Evolutionary conservation across 148 eudicot genomes (phyloP).

Genomic region (Euryodendron excelsum): DNA sequence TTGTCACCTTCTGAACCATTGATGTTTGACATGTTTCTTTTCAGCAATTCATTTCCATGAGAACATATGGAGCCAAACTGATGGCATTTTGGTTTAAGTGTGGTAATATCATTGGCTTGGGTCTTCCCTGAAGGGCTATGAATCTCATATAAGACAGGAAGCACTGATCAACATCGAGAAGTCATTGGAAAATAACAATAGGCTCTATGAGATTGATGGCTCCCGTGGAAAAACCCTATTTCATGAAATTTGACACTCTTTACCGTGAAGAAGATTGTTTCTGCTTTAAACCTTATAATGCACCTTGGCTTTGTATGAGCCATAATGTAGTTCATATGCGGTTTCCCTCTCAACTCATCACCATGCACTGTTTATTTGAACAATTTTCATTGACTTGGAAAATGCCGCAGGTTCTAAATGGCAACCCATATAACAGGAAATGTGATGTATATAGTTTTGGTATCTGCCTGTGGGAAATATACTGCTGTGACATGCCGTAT

Average conservation of each 20-base stretch:
- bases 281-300: background rate
- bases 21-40: no score
- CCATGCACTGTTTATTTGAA: background rate
- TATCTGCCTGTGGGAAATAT: constrained; percentile 86
- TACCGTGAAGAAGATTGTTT: background rate
- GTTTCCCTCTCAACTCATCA: background rate
- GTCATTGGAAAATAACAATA: no score
- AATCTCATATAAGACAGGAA: no score
- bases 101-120: no score
- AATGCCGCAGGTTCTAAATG: constrained; percentile 66
- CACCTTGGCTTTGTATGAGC: constrained; percentile 6
- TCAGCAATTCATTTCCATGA: no score
- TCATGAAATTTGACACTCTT: background rate
- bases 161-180: no score
- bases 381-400: background rate
- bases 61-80: no score
- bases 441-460: constrained; percentile 91
- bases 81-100: no score
- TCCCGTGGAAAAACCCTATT: no score
- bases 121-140: no score
- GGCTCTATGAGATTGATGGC: no score
- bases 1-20: no score
- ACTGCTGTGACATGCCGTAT: constrained; percentile 97
- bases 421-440: constrained; percentile 73
- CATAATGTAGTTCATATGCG: background rate